Conservation (phyloP, 2,329 filamentous ascomycete species). For the Paecilomyces sp. region DNA sequence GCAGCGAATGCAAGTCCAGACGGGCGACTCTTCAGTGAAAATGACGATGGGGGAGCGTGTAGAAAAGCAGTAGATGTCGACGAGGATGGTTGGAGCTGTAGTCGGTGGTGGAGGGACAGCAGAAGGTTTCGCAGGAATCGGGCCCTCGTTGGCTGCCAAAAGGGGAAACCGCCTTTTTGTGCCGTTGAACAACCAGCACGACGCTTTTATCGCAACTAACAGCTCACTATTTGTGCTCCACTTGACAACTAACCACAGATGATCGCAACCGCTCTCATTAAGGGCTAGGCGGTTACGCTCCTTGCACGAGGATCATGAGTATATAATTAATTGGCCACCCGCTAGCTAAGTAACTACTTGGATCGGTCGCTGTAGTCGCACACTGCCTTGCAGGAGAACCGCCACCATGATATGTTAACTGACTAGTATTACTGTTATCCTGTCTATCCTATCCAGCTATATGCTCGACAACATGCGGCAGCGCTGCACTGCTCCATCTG, state of each 20-base stretch:
- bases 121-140: neutral
- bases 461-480: constrained; percentile 20
- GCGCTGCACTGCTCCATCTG: constrained; percentile 56
- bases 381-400: neutral
- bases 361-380: neutral
- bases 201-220: neutral
- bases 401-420: neutral
- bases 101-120: neutral
- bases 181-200: too few relatives aligned
- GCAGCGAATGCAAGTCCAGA: neutral
- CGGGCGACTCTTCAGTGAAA: neutral
- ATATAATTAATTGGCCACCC: neutral
- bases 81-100: neutral
- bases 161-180: constrained; percentile 4
- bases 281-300: neutral
- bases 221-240: neutral
- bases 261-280: neutral
- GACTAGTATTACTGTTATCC: neutral
- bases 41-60: neutral
- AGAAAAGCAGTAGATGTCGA: neutral
- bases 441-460: constrained; percentile 12
- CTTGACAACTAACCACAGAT: neutral
- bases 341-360: neutral
- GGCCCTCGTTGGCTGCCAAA: constrained; percentile 7
- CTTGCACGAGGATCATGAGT: neutral